These are phyloP conservation scores for Geosiphon pyriformis DNA, from an alignment of 192 early-diverging fungal genomes.

Conservation along the genomic window DNA sequence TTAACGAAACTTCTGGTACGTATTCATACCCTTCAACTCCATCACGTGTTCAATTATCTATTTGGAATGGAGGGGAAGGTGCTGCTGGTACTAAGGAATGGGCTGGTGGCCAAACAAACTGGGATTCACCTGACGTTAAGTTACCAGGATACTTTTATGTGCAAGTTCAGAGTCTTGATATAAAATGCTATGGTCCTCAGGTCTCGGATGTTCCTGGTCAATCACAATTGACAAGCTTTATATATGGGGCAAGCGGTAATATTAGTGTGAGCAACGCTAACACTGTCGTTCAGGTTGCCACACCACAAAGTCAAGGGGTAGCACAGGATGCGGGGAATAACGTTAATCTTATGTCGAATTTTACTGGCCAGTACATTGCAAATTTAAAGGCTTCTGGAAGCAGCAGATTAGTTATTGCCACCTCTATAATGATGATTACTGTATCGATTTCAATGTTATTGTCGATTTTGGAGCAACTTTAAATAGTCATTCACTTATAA, in stretches of 20 bases:
- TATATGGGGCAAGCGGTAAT: background rate
- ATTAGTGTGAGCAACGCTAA: background rate
- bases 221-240: background rate
- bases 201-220: background rate
- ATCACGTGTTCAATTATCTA: constrained; percentile 51
- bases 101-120: constrained; percentile 57
- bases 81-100: constrained; percentile 50
- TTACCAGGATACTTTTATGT: background rate
- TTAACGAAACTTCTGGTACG: constrained; percentile 29
- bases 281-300: background rate
- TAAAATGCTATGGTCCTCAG: constrained; percentile 5
- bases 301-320: constrained; percentile 7
- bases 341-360: background rate
- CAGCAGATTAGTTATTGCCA: background rate
- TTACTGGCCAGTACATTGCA: background rate
- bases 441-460: no score
- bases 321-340: background rate
- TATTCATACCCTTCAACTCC: constrained; percentile 47
- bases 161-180: background rate
- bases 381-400: background rate
- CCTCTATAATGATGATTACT: no score
- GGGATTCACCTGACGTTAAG: constrained; percentile 25
- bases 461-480: no score
- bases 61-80: constrained; percentile 61
- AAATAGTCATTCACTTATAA: no score